Evolutionary conservation across 345 rosid species (phyloP).

Genomic region (Mangifera indica): DNA sequence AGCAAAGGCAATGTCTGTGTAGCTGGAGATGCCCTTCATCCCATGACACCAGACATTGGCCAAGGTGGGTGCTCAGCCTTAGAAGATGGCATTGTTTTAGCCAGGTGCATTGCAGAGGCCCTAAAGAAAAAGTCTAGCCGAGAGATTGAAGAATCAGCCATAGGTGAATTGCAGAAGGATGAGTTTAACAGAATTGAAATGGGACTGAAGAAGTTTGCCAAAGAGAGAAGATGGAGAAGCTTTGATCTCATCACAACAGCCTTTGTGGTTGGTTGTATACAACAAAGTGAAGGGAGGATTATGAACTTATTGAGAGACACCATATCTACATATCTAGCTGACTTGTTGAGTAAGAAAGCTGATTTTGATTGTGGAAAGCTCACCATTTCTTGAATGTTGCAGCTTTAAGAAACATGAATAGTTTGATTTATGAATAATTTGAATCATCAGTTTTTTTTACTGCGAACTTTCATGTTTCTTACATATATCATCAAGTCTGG

Average conservation of each 20-base stretch:
- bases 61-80: constrained; percentile 72
- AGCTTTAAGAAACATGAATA: neutral
- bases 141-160: neutral
- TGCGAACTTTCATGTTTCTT: neutral
- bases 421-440: no score
- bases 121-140: neutral
- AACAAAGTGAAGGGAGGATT: constrained; percentile 39
- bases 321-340: constrained; percentile 30
- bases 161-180: constrained; percentile 19
- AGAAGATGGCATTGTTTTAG: constrained; percentile 63
- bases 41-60: constrained; percentile 70
- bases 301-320: constrained; percentile 44
- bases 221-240: constrained; percentile 70
- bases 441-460: no score
- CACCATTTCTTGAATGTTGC: constrained; percentile 10
- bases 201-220: constrained; percentile 43
- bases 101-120: constrained; percentile 63
- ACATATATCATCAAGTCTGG: neutral
- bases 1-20: constrained; percentile 59
- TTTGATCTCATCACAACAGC: constrained; percentile 49
- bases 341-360: constrained; percentile 35
- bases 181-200: constrained; percentile 36
- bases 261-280: constrained; percentile 49
- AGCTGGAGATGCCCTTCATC: constrained; percentile 73
- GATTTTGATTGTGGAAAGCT: constrained; percentile 53